Percentiles rank a stretch among this genome's conserved stretches.
Conservation (phyloP, 2,329 filamentous ascomycete genomes). For the Gaeumannomyces sp. region DNA sequence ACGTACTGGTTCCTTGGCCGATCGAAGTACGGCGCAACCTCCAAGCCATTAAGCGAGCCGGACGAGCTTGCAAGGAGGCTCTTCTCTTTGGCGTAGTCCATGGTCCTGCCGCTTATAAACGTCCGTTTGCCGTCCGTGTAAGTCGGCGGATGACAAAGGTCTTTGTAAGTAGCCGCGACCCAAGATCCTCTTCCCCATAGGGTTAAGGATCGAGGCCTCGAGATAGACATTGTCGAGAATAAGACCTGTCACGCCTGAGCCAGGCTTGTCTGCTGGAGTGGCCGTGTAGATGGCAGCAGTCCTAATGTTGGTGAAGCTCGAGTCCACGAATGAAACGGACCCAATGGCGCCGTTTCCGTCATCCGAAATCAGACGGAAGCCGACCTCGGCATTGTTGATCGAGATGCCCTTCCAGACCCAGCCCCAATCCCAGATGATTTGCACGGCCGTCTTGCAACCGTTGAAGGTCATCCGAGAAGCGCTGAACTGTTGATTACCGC, state of each 20-base stretch:
- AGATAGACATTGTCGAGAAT: conserved; percentile 6
- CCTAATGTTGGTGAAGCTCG: neutral
- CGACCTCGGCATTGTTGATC: conserved; percentile 5
- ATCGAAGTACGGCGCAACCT: conserved; percentile 11
- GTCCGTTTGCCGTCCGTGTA: neutral
- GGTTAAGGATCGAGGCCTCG: neutral
- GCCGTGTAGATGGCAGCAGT: neutral
- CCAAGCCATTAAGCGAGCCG: neutral
- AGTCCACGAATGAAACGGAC: neutral
- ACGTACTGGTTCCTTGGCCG: conserved; percentile 13
- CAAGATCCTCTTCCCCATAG: neutral
- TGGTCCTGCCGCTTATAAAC: neutral
- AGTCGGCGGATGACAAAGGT: neutral
- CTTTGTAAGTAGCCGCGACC: neutral
- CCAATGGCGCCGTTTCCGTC: neutral
- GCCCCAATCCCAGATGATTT: conserved; percentile 13
- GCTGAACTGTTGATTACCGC: conserved; percentile 15
- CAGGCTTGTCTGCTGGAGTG: neutral
- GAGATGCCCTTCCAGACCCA: conserved; percentile 9
- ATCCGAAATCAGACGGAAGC: conserved; percentile 1
- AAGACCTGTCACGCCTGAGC: neutral
- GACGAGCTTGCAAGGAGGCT: neutral
- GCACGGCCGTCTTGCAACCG: conserved; percentile 9
- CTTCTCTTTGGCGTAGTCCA: neutral
- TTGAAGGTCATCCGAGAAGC: conserved; percentile 14